Conservation (phyloP, 2,329 filamentous ascomycete species). For the Cryphonectria nitschkei region DNA sequence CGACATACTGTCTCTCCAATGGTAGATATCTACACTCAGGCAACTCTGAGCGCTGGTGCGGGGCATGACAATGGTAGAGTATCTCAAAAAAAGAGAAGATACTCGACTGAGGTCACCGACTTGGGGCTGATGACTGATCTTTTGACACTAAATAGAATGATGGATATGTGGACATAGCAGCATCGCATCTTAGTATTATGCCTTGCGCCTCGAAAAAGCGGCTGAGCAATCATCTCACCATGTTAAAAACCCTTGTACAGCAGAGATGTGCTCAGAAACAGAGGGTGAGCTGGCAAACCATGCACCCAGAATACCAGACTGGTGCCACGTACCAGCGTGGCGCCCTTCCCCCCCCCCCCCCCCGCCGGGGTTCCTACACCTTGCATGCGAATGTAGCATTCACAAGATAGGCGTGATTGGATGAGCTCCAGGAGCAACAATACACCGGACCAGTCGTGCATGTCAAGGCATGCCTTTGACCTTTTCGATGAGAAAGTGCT, state of each 20-base stretch:
- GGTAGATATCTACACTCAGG: neutral
- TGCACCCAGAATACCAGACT: neutral
- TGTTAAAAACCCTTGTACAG: neutral
- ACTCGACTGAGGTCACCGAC: no score
- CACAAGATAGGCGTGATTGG: neutral
- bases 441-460: neutral
- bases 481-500: neutral
- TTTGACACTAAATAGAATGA: no score
- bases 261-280: neutral
- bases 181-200: no score
- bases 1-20: neutral
- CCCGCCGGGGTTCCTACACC: neutral
- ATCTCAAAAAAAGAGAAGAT: neutral
- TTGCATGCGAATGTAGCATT: neutral
- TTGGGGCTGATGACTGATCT: no score
- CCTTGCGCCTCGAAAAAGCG: neutral
- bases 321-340: neutral
- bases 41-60: neutral
- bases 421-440: neutral
- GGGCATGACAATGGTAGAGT: neutral
- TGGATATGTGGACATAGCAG: no score
- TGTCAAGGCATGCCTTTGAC: neutral
- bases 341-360: neutral
- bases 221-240: neutral
- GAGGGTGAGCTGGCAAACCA: no score